Conservation (phyloP, 169 alveolate species). For the Babesia bigemina region DNA sequence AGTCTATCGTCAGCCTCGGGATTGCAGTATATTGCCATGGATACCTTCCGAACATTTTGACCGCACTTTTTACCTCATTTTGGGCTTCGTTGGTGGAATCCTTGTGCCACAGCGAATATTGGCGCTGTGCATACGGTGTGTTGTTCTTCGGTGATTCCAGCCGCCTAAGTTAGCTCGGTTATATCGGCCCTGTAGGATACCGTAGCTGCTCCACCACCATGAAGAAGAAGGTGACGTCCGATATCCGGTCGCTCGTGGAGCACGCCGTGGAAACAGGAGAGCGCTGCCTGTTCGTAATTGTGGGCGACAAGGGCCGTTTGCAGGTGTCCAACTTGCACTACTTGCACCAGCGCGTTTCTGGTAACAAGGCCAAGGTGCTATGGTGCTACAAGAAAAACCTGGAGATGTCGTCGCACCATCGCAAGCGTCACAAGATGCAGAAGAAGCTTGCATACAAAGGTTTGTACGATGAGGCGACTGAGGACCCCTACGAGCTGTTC, state of each 20-base stretch:
- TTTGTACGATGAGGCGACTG: slow-evolving; percentile 90
- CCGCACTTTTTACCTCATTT: too few species aligned
- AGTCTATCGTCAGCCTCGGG: too few species aligned
- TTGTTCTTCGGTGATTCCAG: too few species aligned
- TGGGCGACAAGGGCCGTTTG: slow-evolving; percentile 96
- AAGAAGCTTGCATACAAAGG: slow-evolving; percentile 92
- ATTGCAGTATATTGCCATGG: too few species aligned
- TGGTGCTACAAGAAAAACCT: slow-evolving; percentile 99
- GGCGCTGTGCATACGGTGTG: too few species aligned
- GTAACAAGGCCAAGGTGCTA: slow-evolving; percentile 88
- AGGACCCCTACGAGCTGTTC: slow-evolving; percentile 96
- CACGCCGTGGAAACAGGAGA: slow-evolving; percentile 87
- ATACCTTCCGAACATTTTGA: too few species aligned
- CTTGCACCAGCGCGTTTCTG: slow-evolving; percentile 72
- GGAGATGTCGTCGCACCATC: slow-evolving; percentile 95
- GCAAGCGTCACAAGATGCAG: slow-evolving; percentile 93
- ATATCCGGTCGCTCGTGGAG: slow-evolving; percentile 92
- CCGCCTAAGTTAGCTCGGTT: too few species aligned
- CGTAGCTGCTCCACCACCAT: slow-evolving; percentile 33
- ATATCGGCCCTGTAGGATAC: too few species aligned
- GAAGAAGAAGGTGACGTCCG: slow-evolving; percentile 95
- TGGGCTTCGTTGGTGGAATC: too few species aligned
- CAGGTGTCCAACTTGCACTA: slow-evolving; percentile 91
- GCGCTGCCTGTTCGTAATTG: slow-evolving; percentile 92
- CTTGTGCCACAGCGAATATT: too few species aligned